A percentile compares a stretch with the other conserved stretches of the same genome.
Conservation (phyloP, 2,329 filamentous ascomycete species). For the Cryoendolithus antarcticus region DNA sequence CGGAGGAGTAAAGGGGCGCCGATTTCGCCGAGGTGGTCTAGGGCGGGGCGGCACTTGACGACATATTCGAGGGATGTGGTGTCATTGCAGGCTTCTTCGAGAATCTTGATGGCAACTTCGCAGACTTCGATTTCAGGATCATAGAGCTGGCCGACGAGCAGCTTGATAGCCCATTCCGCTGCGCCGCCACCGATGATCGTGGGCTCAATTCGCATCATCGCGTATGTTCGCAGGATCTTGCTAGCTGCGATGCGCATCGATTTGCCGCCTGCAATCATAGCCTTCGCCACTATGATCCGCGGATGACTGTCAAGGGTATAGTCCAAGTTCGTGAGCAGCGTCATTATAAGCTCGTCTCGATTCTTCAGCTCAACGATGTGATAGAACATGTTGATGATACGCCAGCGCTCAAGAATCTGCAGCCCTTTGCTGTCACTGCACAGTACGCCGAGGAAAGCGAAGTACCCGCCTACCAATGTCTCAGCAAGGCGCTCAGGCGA, state of each 20-base stretch:
- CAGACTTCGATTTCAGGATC: conserved; percentile 96
- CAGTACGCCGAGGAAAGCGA: conserved; percentile 78
- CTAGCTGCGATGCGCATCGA: conserved; percentile 88
- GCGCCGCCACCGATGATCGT: conserved; percentile 40
- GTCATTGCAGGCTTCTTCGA: conserved; percentile 93
- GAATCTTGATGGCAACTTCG: conserved; percentile 87
- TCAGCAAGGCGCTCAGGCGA: conserved; percentile 72
- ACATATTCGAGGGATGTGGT: conserved; percentile 88
- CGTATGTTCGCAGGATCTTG: conserved; percentile 75
- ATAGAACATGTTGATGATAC: conserved; percentile 99
- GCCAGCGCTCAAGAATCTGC: conserved; percentile 86
- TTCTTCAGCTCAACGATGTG: conserved; percentile 89
- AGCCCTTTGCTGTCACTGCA: conserved; percentile 74
- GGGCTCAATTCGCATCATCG: conserved; percentile 44
- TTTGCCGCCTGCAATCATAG: conserved; percentile 81
- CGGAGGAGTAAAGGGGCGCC: conserved; percentile 83
- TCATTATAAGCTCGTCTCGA: conserved; percentile 79
- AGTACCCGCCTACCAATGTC: conserved; percentile 85
- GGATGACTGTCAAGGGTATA: conserved; percentile 78
- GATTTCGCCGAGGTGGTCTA: conserved; percentile 94
- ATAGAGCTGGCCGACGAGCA: conserved; percentile 93
- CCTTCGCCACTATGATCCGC: conserved; percentile 83
- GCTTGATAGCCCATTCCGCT: conserved; percentile 89
- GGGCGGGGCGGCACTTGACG: conserved; percentile 83
- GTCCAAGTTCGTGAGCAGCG: conserved; percentile 82